A percentile compares a stretch with the other conserved stretches of the same genome.
phyloP scores from a whole-genome alignment of 768 basidiomycete genomes.

The Xerocomellus intermedius region DNA sequence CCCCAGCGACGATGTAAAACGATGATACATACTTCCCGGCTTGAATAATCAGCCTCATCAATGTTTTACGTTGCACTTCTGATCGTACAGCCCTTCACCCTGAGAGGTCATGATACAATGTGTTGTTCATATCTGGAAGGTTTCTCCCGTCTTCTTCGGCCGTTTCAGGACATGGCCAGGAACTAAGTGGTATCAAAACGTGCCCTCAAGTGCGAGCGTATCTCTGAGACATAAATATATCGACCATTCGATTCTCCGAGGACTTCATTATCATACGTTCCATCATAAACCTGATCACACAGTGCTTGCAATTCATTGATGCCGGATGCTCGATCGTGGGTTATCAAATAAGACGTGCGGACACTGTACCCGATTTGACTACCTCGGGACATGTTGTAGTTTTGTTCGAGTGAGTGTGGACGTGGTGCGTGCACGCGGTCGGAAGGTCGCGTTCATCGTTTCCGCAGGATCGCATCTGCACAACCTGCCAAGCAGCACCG shows the following conservation, averaged over 20 bases:
- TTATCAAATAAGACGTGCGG: neutral
- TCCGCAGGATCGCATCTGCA: neutral
- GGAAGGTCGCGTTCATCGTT: neutral
- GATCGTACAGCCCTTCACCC: neutral
- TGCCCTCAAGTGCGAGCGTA: neutral
- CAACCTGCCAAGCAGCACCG: neutral
- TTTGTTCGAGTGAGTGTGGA: neutral
- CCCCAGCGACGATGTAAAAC: neutral
- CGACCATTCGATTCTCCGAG: constrained; percentile 11
- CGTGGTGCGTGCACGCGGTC: constrained; percentile 2
- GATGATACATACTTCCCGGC: neutral
- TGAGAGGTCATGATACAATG: neutral
- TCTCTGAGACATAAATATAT: neutral
- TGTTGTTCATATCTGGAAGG: neutral
- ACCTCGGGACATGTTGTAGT: neutral
- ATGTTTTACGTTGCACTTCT: neutral
- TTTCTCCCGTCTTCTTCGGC: neutral
- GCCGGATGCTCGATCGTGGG: neutral
- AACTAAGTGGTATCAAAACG: neutral
- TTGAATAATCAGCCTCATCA: neutral
- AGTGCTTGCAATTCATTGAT: neutral
- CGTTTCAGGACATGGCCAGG: neutral
- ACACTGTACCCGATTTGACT: neutral
- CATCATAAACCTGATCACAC: neutral
- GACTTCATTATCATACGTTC: neutral